Evolutionary conservation across 805 yeast species (phyloP).

Genomic region (Cephaloascus albidus): DNA sequence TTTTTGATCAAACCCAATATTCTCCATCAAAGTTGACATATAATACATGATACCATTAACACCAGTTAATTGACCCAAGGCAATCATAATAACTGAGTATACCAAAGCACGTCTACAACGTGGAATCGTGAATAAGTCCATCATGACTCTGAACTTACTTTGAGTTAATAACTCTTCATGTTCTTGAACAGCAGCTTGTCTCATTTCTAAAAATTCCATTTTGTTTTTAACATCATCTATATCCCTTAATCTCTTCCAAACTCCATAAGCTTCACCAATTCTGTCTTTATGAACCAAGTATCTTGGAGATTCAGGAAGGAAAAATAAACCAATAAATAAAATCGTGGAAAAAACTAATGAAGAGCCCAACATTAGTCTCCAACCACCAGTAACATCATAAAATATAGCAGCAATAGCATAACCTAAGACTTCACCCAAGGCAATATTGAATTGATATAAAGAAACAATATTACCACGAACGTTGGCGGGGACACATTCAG

Average conservation of each 20-base stretch:
- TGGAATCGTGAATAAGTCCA: slow-evolving; percentile 44
- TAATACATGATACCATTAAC: slow-evolving; percentile 60
- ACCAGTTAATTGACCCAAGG: slow-evolving; percentile 60
- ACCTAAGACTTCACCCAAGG: slow-evolving; percentile 59
- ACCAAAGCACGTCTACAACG: slow-evolving; percentile 55
- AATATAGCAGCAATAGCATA: slow-evolving; percentile 57
- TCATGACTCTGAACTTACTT: slow-evolving; percentile 26
- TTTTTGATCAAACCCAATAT: slow-evolving; percentile 44
- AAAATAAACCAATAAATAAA: slow-evolving; percentile 39
- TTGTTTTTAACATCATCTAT: slow-evolving; percentile 28
- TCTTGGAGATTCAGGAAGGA: slow-evolving; percentile 57
- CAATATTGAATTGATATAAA: slow-evolving; percentile 54
- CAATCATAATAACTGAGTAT: slow-evolving; percentile 48
- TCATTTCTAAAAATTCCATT: slow-evolving; percentile 50
- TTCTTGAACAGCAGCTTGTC: slow-evolving; percentile 41
- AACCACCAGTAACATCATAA: slow-evolving; percentile 29
- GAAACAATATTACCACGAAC: slow-evolving; percentile 55
- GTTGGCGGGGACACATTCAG: slow-evolving; percentile 51
- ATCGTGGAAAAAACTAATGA: slow-evolving; percentile 49
- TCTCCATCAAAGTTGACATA: slow-evolving; percentile 46
- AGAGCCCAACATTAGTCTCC: slow-evolving; percentile 62
- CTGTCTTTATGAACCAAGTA: slow-evolving; percentile 43
- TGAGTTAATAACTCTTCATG: slow-evolving; percentile 25
- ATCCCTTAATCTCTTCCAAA: slow-evolving; percentile 50
- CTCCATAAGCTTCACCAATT: slow-evolving; percentile 42